A percentile compares a stretch with the other conserved stretches of the same genome.
Evolutionary conservation across 2,329 filamentous ascomycete genomes (phyloP).

Genomic region (Trichophaea hybrida): DNA sequence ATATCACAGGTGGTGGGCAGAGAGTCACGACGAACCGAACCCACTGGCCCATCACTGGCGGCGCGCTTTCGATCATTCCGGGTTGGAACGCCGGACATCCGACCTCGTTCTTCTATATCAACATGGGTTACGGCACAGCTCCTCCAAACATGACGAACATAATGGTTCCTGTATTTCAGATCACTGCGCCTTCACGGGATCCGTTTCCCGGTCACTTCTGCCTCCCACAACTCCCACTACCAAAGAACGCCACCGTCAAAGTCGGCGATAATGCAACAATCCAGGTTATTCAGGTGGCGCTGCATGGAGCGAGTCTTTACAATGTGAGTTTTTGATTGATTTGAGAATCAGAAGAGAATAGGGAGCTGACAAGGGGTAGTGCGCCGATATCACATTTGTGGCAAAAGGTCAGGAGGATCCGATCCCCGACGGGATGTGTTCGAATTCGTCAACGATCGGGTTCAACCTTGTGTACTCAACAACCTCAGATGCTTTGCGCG

Average conservation of each 20-base stretch:
- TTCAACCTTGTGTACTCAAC: conserved; percentile 66
- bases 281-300: conserved; percentile 67
- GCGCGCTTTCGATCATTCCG: conserved; percentile 78
- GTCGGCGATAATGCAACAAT: conserved; percentile 83
- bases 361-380: conserved; percentile 40
- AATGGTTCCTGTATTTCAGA: conserved; percentile 68
- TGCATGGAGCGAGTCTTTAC: conserved; percentile 71
- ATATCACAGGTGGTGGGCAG: conserved; percentile 62
- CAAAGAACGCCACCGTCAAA: conserved; percentile 50
- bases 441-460: conserved; percentile 60
- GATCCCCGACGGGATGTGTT: conserved; percentile 56
- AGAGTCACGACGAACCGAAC: conserved; percentile 66
- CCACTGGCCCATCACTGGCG: conserved; percentile 76
- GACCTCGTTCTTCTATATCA: conserved; percentile 74
- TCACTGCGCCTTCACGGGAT: conserved; percentile 64
- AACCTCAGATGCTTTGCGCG: neutral
- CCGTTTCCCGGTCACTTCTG: conserved; percentile 85
- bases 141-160: conserved; percentile 76
- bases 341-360: conserved; percentile 5
- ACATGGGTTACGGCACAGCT: conserved; percentile 70
- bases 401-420: conserved; percentile 54
- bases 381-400: conserved; percentile 85
- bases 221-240: conserved; percentile 75
- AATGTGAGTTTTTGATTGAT: conserved; percentile 27
- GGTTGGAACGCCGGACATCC: conserved; percentile 90